Conservation (phyloP, 768 basidiomycete species). For the Saitozyma sp. region DNA sequence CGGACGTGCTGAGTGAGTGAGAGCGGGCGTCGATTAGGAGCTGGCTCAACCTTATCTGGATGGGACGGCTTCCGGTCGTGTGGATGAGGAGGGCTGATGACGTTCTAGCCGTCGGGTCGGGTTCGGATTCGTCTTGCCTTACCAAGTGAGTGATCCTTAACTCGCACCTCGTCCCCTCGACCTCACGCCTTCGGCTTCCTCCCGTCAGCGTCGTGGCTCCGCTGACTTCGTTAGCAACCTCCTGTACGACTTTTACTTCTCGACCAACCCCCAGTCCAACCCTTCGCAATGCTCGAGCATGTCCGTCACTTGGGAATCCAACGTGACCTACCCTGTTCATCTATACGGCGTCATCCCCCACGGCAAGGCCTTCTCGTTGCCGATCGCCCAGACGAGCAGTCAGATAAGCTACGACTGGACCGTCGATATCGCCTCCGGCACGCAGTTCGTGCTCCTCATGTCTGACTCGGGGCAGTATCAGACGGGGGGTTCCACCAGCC, state of each 20-base stretch:
- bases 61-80: background rate
- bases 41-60: too few relatives aligned
- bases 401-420: slow-evolving; percentile 29
- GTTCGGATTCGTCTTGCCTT: slow-evolving; percentile 35
- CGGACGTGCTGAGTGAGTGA: slow-evolving; percentile 42
- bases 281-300: slow-evolving; percentile 37
- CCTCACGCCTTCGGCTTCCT: background rate
- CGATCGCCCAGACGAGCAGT: slow-evolving; percentile 26
- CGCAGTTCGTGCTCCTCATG: slow-evolving; percentile 47
- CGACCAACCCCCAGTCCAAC: slow-evolving; percentile 30
- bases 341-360: slow-evolving; percentile 49
- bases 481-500: slow-evolving; percentile 39
- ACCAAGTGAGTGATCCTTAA: slow-evolving; percentile 16
- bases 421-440: slow-evolving; percentile 41
- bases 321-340: slow-evolving; percentile 40
- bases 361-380: slow-evolving; percentile 42
- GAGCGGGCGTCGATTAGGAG: too few relatives aligned
- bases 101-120: slow-evolving; percentile 42
- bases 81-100: slow-evolving; percentile 5
- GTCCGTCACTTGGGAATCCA: slow-evolving; percentile 37
- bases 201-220: background rate
- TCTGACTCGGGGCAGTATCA: slow-evolving; percentile 40
- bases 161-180: background rate
- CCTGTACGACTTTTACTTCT: slow-evolving; percentile 50
- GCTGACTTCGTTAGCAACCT: slow-evolving; percentile 20